Evolutionary conservation across 257 asterid species (phyloP).

Genomic region (Knoxia roxburghii): DNA sequence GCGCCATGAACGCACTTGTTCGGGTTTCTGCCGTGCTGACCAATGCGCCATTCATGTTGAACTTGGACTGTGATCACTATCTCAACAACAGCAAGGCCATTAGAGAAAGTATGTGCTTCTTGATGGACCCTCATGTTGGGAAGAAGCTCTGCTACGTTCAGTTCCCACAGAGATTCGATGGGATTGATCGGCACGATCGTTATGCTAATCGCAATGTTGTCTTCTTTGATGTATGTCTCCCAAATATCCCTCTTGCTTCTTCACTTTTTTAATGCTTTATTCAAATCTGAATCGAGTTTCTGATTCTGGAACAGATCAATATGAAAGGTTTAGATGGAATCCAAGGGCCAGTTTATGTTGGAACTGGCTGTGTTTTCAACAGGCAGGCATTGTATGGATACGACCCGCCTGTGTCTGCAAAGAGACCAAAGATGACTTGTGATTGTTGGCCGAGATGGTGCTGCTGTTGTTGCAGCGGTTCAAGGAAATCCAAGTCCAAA

Average conservation of each 20-base stretch:
- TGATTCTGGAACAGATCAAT: conserved; percentile 72
- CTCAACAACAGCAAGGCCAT: conserved; percentile 78
- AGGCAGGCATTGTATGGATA: conserved; percentile 77
- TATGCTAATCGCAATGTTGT: conserved; percentile 84
- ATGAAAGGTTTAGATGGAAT: conserved; percentile 86
- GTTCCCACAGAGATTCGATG: conserved; percentile 80
- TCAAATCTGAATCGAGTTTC: too few relatives aligned
- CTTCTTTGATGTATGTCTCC: conserved; percentile 57
- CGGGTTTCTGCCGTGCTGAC: conserved; percentile 83
- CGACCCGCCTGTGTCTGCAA: conserved; percentile 69
- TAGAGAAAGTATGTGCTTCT: conserved; percentile 82
- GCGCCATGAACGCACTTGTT: conserved; percentile 82
- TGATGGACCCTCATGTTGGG: conserved; percentile 81
- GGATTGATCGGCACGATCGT: conserved; percentile 82
- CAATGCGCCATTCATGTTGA: conserved; percentile 77
- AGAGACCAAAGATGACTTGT: conserved; percentile 77
- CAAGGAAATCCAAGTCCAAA: conserved; percentile 61
- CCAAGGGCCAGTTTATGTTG: conserved; percentile 88
- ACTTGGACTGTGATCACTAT: conserved; percentile 87
- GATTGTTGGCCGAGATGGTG: conserved; percentile 89
- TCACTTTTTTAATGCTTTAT: too few relatives aligned
- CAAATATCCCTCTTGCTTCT: too few relatives aligned
- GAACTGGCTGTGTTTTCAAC: conserved; percentile 75
- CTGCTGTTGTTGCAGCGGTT: conserved; percentile 67
- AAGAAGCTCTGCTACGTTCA: conserved; percentile 88